Evolutionary conservation across 768 basidiomycete genomes (phyloP), one percentile per base, ranked within the genome.

Genomic region (Leccinum pellstonianum): DNA sequence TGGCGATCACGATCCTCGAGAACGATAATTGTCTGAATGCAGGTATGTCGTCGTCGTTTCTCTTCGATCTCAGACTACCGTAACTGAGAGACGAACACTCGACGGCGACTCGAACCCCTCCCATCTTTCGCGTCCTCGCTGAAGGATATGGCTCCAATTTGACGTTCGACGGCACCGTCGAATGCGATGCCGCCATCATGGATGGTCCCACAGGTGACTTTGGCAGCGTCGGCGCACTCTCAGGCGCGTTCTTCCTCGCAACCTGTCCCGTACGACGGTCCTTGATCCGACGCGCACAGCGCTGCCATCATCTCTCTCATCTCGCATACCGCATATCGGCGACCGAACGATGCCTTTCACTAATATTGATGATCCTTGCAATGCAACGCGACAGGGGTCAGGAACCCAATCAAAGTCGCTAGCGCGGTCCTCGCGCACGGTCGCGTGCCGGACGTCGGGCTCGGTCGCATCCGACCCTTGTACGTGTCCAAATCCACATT

Each of bases 181-280:
- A 93, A 74, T 93, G 91, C 65, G 91, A 93, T 65, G 91, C 91
- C 8, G 81, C 88, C 12, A 76, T 93, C 57, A 90, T 91, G 85
- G 74, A 77, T 21, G 81, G 82, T 23, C 70, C 67, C 48, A 70
- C 72, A 0, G 68, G 72, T 21, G 71, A 74, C n/a, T 93, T 89
- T 68, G 91, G 90, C 27, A 84, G 86, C 63, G 81, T 87, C 17
- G 92, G 88, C 48, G 91, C 91, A 3, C 78, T 89, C 29, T 79
- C 86, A 70, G 88, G 90, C 86, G 65, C 43, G 64, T 65, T 21
- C 47, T 35, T 35, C 3, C 6, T 43, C 51, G 19, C 9, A 25
- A 23, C 23, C 47, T 21, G 15, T 6, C 17, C 33, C 4, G 11
- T 49, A 0, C 21, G 51, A 53, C n/a, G 56, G 41, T 4, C n/a